These are phyloP conservation scores for Xylaria digitata DNA, from an alignment of 2,329 filamentous ascomycete genomes.

Conservation along the genomic window DNA sequence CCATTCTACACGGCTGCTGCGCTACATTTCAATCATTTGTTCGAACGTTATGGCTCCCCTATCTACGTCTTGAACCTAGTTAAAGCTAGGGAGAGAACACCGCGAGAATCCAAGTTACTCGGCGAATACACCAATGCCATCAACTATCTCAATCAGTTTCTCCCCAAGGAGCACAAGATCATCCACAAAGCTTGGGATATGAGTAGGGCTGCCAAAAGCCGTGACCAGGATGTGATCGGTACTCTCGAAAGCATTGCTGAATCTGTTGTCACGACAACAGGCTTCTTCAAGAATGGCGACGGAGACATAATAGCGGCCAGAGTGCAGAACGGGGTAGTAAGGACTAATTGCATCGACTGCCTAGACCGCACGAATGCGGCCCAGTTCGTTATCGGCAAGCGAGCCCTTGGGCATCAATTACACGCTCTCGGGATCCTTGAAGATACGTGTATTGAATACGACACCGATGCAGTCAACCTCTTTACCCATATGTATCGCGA, in stretches of 20 bases:
- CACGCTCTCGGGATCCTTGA: slow-evolving; percentile 90
- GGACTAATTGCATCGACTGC: slow-evolving; percentile 98
- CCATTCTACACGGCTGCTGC: slow-evolving; percentile 95
- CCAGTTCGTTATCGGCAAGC: slow-evolving; percentile 97
- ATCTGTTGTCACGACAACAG: slow-evolving; percentile 84
- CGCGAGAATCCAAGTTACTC: slow-evolving; percentile 90
- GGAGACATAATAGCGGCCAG: slow-evolving; percentile 71
- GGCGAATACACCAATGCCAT: slow-evolving; percentile 89
- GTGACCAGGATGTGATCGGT: slow-evolving; percentile 93
- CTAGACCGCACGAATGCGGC: slow-evolving; percentile 96
- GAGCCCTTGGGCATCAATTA: slow-evolving; percentile 90
- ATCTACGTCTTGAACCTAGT: slow-evolving; percentile 93
- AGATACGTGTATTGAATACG: slow-evolving; percentile 84
- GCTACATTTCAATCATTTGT: slow-evolving; percentile 93
- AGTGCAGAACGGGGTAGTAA: slow-evolving; percentile 90
- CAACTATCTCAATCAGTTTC: slow-evolving; percentile 92
- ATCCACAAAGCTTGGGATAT: slow-evolving; percentile 98
- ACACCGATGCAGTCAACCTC: slow-evolving; percentile 94
- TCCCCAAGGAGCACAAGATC: slow-evolving; percentile 86
- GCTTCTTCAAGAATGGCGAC: slow-evolving; percentile 95
- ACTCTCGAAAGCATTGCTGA: slow-evolving; percentile 91
- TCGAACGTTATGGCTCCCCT: slow-evolving; percentile 91
- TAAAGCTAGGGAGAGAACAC: slow-evolving; percentile 86
- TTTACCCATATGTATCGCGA: slow-evolving; percentile 99
- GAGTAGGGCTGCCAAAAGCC: slow-evolving; percentile 92